A percentile compares a stretch with the other conserved stretches of the same genome.
Evolutionary conservation across 1,284 basidiomycete species (phyloP).

Genomic region (Austroboletus niveus): DNA sequence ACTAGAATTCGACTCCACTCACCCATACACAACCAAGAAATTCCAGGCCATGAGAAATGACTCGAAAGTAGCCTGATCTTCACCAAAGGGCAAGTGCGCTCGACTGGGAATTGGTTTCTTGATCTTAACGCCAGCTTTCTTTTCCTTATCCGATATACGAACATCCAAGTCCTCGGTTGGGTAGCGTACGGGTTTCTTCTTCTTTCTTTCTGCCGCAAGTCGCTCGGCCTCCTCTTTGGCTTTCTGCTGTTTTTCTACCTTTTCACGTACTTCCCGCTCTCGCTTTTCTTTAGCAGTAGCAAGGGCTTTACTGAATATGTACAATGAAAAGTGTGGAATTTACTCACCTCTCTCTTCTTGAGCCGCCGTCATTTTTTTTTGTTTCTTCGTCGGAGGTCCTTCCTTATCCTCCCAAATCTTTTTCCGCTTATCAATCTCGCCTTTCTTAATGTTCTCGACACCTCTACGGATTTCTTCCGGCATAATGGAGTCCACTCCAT

Average conservation of each 20-base stretch:
- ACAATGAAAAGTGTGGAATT: conserved; percentile 5
- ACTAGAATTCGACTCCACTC: conserved; percentile 26
- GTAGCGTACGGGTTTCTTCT: conserved; percentile 87
- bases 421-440: conserved; percentile 86
- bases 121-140: conserved; percentile 67
- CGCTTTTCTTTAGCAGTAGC: conserved; percentile 51
- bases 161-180: conserved; percentile 84
- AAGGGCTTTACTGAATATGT: conserved; percentile 27
- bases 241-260: conserved; percentile 62
- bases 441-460: conserved; percentile 79
- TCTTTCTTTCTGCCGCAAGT: conserved; percentile 74
- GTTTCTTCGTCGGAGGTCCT: conserved; percentile 74
- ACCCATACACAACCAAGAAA: conserved; percentile 92
- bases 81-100: conserved; percentile 71
- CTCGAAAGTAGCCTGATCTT: conserved; percentile 73
- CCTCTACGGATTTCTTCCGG: conserved; percentile 79
- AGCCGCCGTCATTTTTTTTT: conserved; percentile 68
- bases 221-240: conserved; percentile 71
- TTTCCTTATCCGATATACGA: conserved; percentile 72
- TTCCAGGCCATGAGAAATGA: conserved; percentile 88
- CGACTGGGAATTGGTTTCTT: conserved; percentile 69
- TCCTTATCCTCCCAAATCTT: conserved; percentile 86
- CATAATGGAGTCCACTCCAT: conserved; percentile 83
- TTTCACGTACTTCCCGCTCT: conserved; percentile 66
- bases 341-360: conserved; percentile 69